These are phyloP conservation scores for Pulicaria dysenterica DNA, from an alignment of 129 eudicot genomes.

Conservation along the genomic window DNA sequence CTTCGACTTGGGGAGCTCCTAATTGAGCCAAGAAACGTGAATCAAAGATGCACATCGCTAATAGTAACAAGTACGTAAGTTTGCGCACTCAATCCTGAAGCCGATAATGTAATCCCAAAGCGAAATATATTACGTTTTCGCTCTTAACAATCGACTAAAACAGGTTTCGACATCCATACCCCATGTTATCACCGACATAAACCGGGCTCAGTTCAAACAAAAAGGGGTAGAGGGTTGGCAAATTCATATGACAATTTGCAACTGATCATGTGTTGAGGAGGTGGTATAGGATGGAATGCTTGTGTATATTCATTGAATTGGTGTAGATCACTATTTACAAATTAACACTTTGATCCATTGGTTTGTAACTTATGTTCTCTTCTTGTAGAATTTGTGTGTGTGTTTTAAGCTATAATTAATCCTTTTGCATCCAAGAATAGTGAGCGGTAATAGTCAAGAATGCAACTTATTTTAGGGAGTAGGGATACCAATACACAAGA, in stretches of 20 bases:
- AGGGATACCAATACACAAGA: no score
- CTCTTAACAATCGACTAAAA: not conserved
- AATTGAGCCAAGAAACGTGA: constrained; percentile 2
- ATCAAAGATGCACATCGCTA: not conserved
- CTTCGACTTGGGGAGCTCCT: constrained; percentile 37
- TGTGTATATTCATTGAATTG: constrained; percentile 12
- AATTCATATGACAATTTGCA: not conserved
- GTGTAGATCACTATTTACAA: constrained; percentile 7
- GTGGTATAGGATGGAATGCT: not conserved
- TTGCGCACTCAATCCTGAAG: not conserved
- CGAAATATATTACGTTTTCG: constrained; percentile 11
- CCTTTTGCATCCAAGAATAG: no score
- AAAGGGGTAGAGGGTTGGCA: constrained; percentile 12
- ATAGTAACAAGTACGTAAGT: not conserved
- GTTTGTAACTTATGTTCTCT: constrained; percentile 1
- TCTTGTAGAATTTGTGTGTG: not conserved
- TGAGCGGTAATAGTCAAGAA: no score
- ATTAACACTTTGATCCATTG: constrained; percentile 4
- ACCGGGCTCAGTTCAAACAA: not conserved
- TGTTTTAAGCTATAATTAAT: no score
- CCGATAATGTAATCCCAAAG: not conserved
- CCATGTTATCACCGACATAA: not conserved
- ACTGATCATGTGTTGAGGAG: not conserved
- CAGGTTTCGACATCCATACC: not conserved
- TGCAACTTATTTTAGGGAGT: no score